Evolutionary conservation across 345 rosid species (phyloP).

Genomic region (Viola odorata): DNA sequence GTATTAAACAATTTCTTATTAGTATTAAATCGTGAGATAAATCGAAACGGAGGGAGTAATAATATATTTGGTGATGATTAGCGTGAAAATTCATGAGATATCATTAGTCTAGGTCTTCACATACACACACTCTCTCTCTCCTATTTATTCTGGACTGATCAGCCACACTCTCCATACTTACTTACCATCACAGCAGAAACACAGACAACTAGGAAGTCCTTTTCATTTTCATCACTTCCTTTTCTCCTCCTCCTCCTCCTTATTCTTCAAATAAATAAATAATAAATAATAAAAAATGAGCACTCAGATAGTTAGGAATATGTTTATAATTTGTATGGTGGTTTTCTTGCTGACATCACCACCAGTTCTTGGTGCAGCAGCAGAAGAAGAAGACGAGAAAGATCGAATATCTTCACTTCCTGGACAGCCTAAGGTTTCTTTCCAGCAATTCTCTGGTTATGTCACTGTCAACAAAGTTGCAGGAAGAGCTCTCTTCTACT

Average conservation of each 20-base stretch:
- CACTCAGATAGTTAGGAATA: conserved; percentile 19
- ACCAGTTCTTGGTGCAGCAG: conserved; percentile 10
- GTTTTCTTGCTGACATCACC: conserved; percentile 9
- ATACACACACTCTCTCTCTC: conserved; percentile 7
- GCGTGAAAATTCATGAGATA: too few relatives aligned
- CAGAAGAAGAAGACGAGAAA: conserved; percentile 38
- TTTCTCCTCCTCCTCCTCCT: background rate
- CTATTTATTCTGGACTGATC: conserved; percentile 27
- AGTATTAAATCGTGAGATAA: too few relatives aligned
- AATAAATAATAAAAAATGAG: background rate
- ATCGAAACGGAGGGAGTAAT: too few relatives aligned
- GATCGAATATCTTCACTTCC: conserved; percentile 80
- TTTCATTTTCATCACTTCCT: conserved; percentile 8
- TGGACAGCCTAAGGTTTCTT: conserved; percentile 83
- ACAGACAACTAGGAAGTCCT: conserved; percentile 6
- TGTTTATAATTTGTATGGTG: conserved; percentile 27
- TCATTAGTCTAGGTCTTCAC: background rate
- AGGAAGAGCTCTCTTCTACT: conserved; percentile 90
- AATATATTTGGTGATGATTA: too few relatives aligned
- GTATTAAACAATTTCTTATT: too few relatives aligned
- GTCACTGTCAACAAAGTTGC: conserved; percentile 56
- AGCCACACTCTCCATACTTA: conserved; percentile 9
- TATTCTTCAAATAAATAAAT: background rate
- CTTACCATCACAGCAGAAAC: conserved; percentile 18
- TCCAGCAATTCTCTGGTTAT: conserved; percentile 90